Evolutionary conservation across 768 basidiomycete genomes (phyloP), one percentile per base, ranked within the genome.

Genomic region (Leccinum obscurum): DNA sequence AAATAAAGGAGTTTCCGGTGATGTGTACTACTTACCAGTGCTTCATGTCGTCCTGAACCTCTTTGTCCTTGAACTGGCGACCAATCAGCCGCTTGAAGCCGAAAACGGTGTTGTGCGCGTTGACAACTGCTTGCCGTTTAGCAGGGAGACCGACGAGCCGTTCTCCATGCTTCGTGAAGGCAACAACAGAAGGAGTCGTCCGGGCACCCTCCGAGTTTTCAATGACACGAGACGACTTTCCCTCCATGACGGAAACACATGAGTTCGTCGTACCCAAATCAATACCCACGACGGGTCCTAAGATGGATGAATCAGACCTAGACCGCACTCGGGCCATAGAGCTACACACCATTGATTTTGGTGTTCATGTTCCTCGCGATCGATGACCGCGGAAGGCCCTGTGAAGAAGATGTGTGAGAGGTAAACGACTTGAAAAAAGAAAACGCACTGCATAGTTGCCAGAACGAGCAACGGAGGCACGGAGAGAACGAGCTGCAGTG

Each of bases 111-210:
- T 97, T 97, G 58, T 87, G 70, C 7, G 93, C 81, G 83, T 99
- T 99, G 73, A 98, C 94, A 52, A 97, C 93, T 2, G 94, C 95
- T 76, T 98, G 96, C 53, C 95, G 92, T 78, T 98, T 95, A 11
- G 96, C 97, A 24, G 96, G 95, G 48, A 97, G 85, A 76, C 96
- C 96, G 61, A 97, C 89, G 34, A 98, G 83, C 60, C 96, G 93
- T 75, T 99, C 97, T 58, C 93, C 94, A 68, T 98, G 95, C 76
- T 98, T 97, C 57, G 97, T 94, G 83, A 99, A 99, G 41, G 96
- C 96, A 66, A 98, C 93, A 58, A 98, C 94, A 41, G 97, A 99
- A 3, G 97, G 97, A 15, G 97, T 99, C 63, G 97, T 98, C 66
- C 97, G 88, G 59, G 91, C 92, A 81, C 97, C 96, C 80, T 98